Percentiles rank a stretch among this genome's conserved stretches.
Conservation (phyloP, 257 asterid genomes). For the Nicotiana tomentosiformis region DNA sequence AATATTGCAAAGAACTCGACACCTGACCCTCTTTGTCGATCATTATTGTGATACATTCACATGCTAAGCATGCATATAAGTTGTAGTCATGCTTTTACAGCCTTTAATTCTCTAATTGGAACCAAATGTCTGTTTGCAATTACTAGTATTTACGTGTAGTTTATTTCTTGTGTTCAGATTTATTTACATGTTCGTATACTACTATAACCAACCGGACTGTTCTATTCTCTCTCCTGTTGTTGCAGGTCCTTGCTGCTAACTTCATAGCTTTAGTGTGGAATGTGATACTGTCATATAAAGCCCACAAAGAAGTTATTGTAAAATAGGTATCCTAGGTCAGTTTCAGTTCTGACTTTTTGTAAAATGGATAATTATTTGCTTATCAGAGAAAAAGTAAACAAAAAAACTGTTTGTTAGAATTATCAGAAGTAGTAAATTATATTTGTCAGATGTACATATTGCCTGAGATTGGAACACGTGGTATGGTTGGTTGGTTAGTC, state of each 20-base stretch:
- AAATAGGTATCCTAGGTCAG: slow-evolving; percentile 40
- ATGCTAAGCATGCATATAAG: background rate
- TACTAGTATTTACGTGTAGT: background rate
- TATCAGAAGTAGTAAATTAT: background rate
- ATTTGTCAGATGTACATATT: background rate
- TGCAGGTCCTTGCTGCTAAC: slow-evolving; percentile 91
- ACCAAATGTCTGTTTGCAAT: background rate
- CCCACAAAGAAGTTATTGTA: slow-evolving; percentile 65
- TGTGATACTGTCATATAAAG: slow-evolving; percentile 79
- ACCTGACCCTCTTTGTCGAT: background rate
- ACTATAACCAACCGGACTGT: background rate
- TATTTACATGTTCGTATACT: background rate
- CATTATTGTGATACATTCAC: background rate
- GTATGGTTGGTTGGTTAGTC: no score
- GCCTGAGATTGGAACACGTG: no score
- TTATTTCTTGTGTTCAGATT: background rate
- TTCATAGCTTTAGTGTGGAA: slow-evolving; percentile 72
- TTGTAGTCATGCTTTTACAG: background rate
- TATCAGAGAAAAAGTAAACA: background rate
- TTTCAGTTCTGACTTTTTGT: background rate
- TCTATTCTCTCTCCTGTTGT: background rate
- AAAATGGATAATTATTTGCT: background rate
- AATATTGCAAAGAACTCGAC: background rate
- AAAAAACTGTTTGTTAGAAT: background rate
- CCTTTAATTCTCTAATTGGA: background rate